phyloP scores from a whole-genome alignment of 2,329 filamentous ascomycete genomes.

The Verticillium nubilum region DNA sequence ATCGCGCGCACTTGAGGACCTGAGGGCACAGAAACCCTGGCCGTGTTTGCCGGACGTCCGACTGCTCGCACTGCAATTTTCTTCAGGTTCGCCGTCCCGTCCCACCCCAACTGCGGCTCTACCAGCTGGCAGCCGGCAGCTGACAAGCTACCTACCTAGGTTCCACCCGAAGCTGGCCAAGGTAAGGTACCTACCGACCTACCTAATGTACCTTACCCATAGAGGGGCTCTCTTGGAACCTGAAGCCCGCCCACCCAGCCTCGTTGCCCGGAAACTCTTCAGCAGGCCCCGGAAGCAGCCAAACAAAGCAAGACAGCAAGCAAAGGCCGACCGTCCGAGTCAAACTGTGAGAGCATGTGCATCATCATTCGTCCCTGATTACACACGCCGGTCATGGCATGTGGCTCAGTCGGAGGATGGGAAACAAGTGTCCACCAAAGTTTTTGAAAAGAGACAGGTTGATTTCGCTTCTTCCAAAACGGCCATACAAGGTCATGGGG shows the following conservation, averaged over 20 bases:
- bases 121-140: neutral
- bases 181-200: too few relatives aligned
- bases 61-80: neutral
- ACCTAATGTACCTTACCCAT: too few relatives aligned
- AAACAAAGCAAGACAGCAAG: neutral
- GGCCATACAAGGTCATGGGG: too few relatives aligned
- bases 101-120: neutral
- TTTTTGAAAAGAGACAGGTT: too few relatives aligned
- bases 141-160: too few relatives aligned
- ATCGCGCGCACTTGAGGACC: too few relatives aligned
- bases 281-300: neutral
- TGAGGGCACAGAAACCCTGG: neutral
- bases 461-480: too few relatives aligned
- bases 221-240: too few relatives aligned
- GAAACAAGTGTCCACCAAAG: too few relatives aligned
- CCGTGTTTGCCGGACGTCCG: neutral
- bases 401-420: neutral
- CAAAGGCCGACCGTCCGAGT: neutral
- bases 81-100: neutral
- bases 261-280: neutral
- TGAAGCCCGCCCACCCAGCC: too few relatives aligned
- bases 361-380: neutral
- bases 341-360: neutral
- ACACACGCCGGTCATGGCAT: neutral
- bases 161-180: too few relatives aligned